Percentiles rank a stretch among this genome's conserved stretches.
Conservation (phyloP, 768 basidiomycete genomes). For the Termitomyces sp. region DNA sequence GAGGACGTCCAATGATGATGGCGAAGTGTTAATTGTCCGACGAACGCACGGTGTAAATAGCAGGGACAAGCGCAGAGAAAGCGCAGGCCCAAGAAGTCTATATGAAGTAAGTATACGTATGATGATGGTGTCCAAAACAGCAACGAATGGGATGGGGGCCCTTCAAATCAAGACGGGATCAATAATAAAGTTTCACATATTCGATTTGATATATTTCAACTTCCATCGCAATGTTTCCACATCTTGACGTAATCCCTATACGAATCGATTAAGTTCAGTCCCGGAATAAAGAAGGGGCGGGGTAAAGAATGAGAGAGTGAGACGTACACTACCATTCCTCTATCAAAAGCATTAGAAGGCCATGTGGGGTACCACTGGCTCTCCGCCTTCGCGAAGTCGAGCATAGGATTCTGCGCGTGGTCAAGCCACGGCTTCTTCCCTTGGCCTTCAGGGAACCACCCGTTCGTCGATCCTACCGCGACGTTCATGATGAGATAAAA, state of each 20-base stretch:
- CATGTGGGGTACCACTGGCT: conserved; percentile 70
- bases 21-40: neutral
- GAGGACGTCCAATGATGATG: neutral
- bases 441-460: conserved; percentile 85
- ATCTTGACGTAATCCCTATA: conserved; percentile 51
- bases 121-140: neutral
- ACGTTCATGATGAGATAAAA: conserved; percentile 83
- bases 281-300: neutral
- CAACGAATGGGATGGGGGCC: too few species aligned
- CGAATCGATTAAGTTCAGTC: neutral
- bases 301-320: neutral
- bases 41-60: neutral
- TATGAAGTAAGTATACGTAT: neutral
- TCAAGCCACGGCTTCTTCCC: conserved; percentile 82
- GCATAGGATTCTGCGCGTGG: conserved; percentile 56
- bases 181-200: neutral
- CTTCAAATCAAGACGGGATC: neutral
- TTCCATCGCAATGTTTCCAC: conserved; percentile 44
- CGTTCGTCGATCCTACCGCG: conserved; percentile 77
- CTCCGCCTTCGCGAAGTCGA: conserved; percentile 54
- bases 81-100: neutral
- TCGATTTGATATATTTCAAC: neutral
- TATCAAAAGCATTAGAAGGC: conserved; percentile 55
- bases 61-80: neutral
- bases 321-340: conserved; percentile 68